A percentile compares a stretch with the other conserved stretches of the same genome.
These are phyloP conservation scores for Russula ochroleuca DNA, from an alignment of 768 basidiomycete species.

Conservation along the genomic window DNA sequence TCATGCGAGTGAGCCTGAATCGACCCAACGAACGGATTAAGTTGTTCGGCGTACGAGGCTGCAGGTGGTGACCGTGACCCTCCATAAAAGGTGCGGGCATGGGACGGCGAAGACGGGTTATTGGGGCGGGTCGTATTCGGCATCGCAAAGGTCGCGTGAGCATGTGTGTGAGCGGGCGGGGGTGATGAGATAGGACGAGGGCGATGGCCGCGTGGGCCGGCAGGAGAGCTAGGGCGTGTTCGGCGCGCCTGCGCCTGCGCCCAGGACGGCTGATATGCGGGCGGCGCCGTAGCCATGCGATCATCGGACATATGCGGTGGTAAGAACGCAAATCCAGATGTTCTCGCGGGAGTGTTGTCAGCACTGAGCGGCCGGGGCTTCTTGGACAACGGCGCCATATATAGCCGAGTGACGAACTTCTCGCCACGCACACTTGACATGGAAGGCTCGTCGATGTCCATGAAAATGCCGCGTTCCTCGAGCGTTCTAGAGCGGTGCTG, in stretches of 20 bases:
- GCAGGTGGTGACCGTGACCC: constrained; percentile 11
- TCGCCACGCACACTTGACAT: constrained; percentile 31
- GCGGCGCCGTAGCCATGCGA: constrained; percentile 19
- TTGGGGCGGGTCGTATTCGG: constrained; percentile 12
- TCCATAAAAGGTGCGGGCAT: constrained; percentile 13
- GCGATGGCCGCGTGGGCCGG: constrained; percentile 26
- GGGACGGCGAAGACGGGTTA: constrained; percentile 10
- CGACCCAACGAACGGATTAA: constrained; percentile 13
- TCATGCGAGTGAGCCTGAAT: constrained; percentile 10
- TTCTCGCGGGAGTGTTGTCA: constrained; percentile 11
- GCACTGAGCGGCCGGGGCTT: constrained; percentile 29
- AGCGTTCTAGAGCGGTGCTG: constrained; percentile 66
- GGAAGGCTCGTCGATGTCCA: constrained; percentile 34
- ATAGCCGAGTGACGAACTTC: constrained; percentile 41
- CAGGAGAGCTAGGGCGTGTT: constrained; percentile 26
- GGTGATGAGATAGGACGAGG: constrained; percentile 27
- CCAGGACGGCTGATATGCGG: constrained; percentile 23
- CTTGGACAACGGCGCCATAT: constrained; percentile 40
- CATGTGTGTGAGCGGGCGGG: constrained; percentile 17
- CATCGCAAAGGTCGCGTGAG: constrained; percentile 2
- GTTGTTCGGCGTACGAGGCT: constrained; percentile 1
- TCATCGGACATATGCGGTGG: constrained; percentile 23
- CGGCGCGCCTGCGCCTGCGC: constrained; percentile 18
- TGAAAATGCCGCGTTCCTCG: constrained; percentile 50
- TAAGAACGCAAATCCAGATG: constrained; percentile 12